Percentiles rank a stretch among this genome's conserved stretches.
phyloP scores from a whole-genome alignment of 371 early-diverging fungal species.

The Lichtheimia corymbifera region DNA sequence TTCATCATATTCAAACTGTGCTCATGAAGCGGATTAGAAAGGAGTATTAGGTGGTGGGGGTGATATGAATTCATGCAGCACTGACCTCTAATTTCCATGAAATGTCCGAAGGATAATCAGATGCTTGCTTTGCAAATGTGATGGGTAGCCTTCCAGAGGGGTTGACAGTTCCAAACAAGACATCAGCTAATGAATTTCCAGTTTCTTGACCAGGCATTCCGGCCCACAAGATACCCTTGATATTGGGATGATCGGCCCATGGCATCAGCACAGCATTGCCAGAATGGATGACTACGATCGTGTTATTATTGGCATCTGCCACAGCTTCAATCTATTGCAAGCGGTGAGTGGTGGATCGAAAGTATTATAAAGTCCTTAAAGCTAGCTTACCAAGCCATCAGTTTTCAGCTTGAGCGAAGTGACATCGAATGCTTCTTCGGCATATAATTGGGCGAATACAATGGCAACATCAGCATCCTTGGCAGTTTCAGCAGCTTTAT shows the following conservation, averaged over 20 bases:
- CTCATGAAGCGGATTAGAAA: background rate
- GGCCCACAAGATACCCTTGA: slow-evolving; percentile 57
- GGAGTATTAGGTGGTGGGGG: background rate
- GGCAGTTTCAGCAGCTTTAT: slow-evolving; percentile 33
- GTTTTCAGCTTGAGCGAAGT: slow-evolving; percentile 53
- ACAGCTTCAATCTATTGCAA: slow-evolving; percentile 48
- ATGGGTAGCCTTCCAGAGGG: slow-evolving; percentile 59
- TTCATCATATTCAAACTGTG: slow-evolving; percentile 45
- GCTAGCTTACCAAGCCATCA: slow-evolving; percentile 41
- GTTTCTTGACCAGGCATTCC: slow-evolving; percentile 56
- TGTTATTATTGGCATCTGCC: slow-evolving; percentile 53
- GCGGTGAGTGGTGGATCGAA: background rate
- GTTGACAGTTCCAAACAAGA: slow-evolving; percentile 56
- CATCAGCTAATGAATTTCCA: slow-evolving; percentile 54
- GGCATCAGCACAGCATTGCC: slow-evolving; percentile 61
- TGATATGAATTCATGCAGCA: background rate
- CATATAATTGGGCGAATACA: slow-evolving; percentile 58
- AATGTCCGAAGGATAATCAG: slow-evolving; percentile 44
- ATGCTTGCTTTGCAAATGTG: slow-evolving; percentile 30
- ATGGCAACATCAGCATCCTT: slow-evolving; percentile 52
- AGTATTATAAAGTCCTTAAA: background rate
- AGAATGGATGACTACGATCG: slow-evolving; percentile 61
- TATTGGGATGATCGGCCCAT: slow-evolving; percentile 57
- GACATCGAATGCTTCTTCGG: slow-evolving; percentile 63
- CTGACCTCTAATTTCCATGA: slow-evolving; percentile 28